Percentiles rank a stretch among this genome's conserved stretches.
Evolutionary conservation across 225 moss, liverwort and hornwort species (phyloP).

Genomic region (Pleurozium schreberi): DNA sequence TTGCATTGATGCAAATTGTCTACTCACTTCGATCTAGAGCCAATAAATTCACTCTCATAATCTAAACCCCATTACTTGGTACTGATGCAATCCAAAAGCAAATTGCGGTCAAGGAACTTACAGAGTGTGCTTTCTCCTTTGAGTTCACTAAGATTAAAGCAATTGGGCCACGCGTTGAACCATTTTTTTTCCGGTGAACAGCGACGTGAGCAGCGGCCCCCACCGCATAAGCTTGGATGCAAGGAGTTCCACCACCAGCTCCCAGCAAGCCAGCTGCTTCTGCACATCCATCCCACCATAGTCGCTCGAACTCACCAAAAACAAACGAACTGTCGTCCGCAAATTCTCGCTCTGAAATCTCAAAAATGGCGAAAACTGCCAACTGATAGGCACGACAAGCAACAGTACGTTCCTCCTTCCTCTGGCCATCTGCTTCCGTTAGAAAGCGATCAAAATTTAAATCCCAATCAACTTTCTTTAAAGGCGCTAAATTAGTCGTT

Average conservation of each 20-base stretch:
- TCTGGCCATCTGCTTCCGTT: background rate
- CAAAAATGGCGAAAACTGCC: conserved; percentile 26
- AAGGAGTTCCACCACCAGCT: conserved; percentile 6
- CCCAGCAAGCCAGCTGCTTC: conserved; percentile 46
- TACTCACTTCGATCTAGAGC: no score
- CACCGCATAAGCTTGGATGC: conserved; percentile 36
- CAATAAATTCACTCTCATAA: background rate
- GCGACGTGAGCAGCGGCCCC: conserved; percentile 51
- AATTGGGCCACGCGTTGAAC: conserved; percentile 18
- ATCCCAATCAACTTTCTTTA: conserved; percentile 25
- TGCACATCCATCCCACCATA: conserved; percentile 40
- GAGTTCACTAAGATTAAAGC: conserved; percentile 61
- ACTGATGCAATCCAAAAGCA: background rate
- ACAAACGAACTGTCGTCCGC: background rate
- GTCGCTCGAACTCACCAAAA: conserved; percentile 21
- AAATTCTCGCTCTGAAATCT: background rate
- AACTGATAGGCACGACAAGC: conserved; percentile 30
- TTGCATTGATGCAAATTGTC: no score
- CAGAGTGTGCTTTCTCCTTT: conserved; percentile 54
- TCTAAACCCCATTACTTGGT: background rate
- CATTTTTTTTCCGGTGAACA: conserved; percentile 20
- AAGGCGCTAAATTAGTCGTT: background rate
- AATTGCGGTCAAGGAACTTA: conserved; percentile 9
- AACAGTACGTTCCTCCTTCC: background rate
- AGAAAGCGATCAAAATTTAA: background rate